These are phyloP conservation scores for Hemileia vastatrix DNA, from an alignment of 1,284 basidiomycete species.

Conservation along the genomic window DNA sequence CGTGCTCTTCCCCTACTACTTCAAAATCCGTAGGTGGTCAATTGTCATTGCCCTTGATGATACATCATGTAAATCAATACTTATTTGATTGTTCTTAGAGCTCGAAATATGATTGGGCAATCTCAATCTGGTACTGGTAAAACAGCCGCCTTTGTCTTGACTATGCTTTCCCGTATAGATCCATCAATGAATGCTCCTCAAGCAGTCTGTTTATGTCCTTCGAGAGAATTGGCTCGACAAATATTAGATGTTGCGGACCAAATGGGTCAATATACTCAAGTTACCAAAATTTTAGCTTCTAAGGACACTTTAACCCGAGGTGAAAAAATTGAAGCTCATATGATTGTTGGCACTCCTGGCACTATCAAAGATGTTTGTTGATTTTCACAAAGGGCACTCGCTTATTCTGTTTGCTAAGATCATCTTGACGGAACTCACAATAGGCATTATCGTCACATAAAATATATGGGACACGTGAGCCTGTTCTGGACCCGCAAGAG, in stretches of 20 bases:
- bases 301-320: constrained; percentile 62
- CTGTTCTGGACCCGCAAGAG: constrained; percentile 54
- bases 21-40: constrained; percentile 69
- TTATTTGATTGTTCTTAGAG: constrained; percentile 49
- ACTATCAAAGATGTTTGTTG: constrained; percentile 74
- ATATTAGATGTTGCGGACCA: constrained; percentile 88
- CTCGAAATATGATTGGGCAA: constrained; percentile 97
- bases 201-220: constrained; percentile 61
- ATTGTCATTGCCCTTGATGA: too few relatives aligned
- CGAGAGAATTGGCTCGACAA: constrained; percentile 91
- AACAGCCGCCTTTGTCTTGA: constrained; percentile 94
- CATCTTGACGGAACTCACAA: constrained; percentile 26
- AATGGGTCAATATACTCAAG: constrained; percentile 89
- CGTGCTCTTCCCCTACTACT: constrained; percentile 86
- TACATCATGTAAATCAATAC: neutral
- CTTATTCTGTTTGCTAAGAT: neutral
- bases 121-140: constrained; percentile 99
- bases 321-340: constrained; percentile 69
- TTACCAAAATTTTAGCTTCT: constrained; percentile 89
- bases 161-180: constrained; percentile 92
- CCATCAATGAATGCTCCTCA: constrained; percentile 73
- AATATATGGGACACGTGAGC: constrained; percentile 14
- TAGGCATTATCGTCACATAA: constrained; percentile 21
- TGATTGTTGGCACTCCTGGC: constrained; percentile 93
- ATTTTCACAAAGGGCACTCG: constrained; percentile 5